Conservation (phyloP, 73 alveolate species). For the Stentor roeselii region DNA sequence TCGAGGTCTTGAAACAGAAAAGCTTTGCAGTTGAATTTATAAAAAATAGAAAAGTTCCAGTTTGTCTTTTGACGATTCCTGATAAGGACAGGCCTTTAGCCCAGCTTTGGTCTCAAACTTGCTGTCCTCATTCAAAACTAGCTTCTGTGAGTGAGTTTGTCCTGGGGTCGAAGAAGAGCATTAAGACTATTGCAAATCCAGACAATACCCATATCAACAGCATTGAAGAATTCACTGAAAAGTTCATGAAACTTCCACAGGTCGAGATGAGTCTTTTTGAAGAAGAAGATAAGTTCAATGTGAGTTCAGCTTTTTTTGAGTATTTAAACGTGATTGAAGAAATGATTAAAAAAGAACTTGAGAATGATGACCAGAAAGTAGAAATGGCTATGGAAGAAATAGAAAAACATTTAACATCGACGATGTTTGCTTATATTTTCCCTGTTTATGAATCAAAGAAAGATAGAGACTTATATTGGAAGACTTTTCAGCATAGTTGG, state of each 20-base stretch:
- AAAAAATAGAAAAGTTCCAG: background rate
- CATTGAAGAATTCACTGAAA: slow-evolving; percentile 14
- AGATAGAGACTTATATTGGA: background rate
- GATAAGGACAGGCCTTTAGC: background rate
- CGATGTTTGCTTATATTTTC: slow-evolving; percentile 13
- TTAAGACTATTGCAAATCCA: background rate
- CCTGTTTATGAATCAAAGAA: slow-evolving; percentile 2
- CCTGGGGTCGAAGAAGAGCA: background rate
- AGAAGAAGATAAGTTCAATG: slow-evolving; percentile 18
- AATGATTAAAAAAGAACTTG: background rate
- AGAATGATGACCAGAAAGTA: background rate
- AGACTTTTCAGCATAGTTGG: slow-evolving; percentile 9
- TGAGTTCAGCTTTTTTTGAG: slow-evolving; percentile 15
- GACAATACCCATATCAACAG: background rate
- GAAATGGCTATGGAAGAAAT: slow-evolving; percentile 27
- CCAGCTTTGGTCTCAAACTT: background rate
- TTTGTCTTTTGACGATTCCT: background rate
- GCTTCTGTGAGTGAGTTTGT: slow-evolving; percentile 18
- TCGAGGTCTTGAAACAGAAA: background rate
- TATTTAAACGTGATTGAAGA: background rate
- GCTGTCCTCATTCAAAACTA: slow-evolving; percentile 18
- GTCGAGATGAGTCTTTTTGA: background rate
- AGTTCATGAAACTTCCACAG: slow-evolving; percentile 16
- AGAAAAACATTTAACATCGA: slow-evolving; percentile 19
- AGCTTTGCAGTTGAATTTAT: background rate